Evolutionary conservation across 108 stramenopile species (phyloP).

Genomic region (Schizochytrium sp.): DNA sequence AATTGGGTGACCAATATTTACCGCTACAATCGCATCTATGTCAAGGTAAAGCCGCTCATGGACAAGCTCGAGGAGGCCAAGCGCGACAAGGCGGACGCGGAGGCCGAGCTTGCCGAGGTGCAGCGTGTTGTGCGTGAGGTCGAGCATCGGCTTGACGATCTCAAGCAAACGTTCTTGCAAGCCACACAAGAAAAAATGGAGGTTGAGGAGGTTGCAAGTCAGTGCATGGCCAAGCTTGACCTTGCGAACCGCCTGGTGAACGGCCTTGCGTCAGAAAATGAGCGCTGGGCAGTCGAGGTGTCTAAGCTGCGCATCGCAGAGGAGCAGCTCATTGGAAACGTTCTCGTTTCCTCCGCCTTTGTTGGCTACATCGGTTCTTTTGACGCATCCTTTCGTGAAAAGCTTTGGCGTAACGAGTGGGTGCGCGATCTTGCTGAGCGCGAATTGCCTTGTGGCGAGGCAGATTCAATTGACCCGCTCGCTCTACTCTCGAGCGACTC

Average conservation of each 20-base stretch:
- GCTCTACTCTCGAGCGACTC: conserved; percentile 66
- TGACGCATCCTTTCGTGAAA: conserved; percentile 63
- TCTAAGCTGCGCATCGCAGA: conserved; percentile 58
- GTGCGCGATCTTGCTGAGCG: conserved; percentile 55
- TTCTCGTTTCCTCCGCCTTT: conserved; percentile 76
- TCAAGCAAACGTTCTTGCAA: conserved; percentile 51
- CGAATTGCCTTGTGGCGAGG: conserved; percentile 55
- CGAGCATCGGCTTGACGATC: conserved; percentile 40
- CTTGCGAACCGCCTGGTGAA: conserved; percentile 72
- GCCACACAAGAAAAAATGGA: conserved; percentile 67
- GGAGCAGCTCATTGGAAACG: conserved; percentile 67
- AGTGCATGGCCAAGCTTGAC: conserved; percentile 55
- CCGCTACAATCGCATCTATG: conserved; percentile 77
- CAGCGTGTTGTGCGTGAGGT: conserved; percentile 56
- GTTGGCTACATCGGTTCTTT: conserved; percentile 85
- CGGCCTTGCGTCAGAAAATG: conserved; percentile 72
- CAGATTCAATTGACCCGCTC: conserved; percentile 67
- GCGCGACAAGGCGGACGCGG: conserved; percentile 44
- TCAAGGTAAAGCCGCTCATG: conserved; percentile 82
- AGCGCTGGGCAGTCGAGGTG: conserved; percentile 73
- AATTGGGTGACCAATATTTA: conserved; percentile 77
- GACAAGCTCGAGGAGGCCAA: conserved; percentile 66
- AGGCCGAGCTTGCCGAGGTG: conserved; percentile 58
- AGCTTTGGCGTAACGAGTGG: conserved; percentile 66
- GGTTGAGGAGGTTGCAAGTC: conserved; percentile 67